These are phyloP conservation scores for Camellia granthamiana DNA, from an alignment of 148 eudicot genomes.

Conservation along the genomic window DNA sequence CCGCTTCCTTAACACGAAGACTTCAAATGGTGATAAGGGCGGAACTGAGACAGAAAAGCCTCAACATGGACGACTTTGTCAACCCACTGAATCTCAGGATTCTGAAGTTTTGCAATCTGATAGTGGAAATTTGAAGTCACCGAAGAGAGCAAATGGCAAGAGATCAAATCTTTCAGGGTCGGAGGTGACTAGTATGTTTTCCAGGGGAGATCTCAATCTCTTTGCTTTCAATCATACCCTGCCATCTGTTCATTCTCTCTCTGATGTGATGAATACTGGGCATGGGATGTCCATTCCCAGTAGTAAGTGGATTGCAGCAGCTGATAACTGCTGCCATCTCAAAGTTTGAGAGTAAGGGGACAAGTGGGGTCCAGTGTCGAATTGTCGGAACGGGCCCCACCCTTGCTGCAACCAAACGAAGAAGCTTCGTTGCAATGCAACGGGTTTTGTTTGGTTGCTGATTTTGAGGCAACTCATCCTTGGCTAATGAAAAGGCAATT, in stretches of 20 bases:
- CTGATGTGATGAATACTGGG: slow-evolving; percentile 31
- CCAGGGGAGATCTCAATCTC: slow-evolving; percentile 26
- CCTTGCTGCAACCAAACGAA: slow-evolving; percentile 25
- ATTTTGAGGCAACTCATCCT: slow-evolving; percentile 42
- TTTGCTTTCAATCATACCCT: slow-evolving; percentile 26
- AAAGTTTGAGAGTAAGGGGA: slow-evolving; percentile 21
- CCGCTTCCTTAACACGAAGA: slow-evolving; percentile 57
- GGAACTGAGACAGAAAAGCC: slow-evolving; percentile 9
- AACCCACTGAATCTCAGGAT: slow-evolving; percentile 39
- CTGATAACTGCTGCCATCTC: slow-evolving; percentile 34
- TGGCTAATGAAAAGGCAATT: slow-evolving; percentile 38
- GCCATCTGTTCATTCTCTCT: slow-evolving; percentile 19
- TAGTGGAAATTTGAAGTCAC: slow-evolving; percentile 26
- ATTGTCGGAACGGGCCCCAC: slow-evolving; percentile 16
- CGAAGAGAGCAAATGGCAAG: slow-evolving; percentile 22
- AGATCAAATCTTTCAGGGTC: slow-evolving; percentile 26
- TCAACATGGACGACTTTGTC: slow-evolving; percentile 3
- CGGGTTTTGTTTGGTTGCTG: slow-evolving; percentile 8
- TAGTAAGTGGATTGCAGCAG: slow-evolving; percentile 32
- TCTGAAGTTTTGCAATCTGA: slow-evolving; percentile 52
- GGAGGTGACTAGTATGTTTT: slow-evolving; percentile 41
- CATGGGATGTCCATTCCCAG: slow-evolving; percentile 31
- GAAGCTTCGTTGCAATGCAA: not conserved
- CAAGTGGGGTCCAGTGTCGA: slow-evolving; percentile 9
- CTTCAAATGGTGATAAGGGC: slow-evolving; percentile 5